Percentiles rank a stretch among this genome's conserved stretches.
phyloP scores from a whole-genome alignment of 2,329 filamentous ascomycete species.

The Sporothrix schenckii region DNA sequence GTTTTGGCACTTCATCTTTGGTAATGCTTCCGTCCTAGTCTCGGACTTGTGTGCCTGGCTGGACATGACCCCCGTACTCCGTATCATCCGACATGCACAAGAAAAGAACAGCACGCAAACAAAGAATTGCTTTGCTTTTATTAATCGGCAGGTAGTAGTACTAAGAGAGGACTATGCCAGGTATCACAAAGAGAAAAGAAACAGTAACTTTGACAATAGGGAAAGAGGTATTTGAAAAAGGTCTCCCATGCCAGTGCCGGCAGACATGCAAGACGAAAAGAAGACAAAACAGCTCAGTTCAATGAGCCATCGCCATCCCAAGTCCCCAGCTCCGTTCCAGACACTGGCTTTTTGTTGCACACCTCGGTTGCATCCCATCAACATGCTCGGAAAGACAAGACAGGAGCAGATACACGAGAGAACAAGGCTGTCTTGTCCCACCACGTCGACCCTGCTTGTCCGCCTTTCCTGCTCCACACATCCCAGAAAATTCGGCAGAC shows the following conservation, averaged over 20 bases:
- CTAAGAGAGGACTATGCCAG: slow-evolving; percentile 18
- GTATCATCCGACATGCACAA: no score
- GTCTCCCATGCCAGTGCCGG: slow-evolving; percentile 1
- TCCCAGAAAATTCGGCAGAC: neutral
- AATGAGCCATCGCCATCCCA: no score
- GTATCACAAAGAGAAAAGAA: slow-evolving; percentile 18
- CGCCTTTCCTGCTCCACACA: neutral
- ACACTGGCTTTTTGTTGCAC: neutral
- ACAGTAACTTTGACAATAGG: neutral
- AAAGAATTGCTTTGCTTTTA: slow-evolving; percentile 23
- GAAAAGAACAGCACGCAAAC: neutral
- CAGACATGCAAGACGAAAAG: no score
- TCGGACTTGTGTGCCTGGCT: neutral
- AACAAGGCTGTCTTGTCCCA: neutral
- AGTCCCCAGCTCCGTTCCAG: no score
- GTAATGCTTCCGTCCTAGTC: neutral
- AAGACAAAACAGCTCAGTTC: no score
- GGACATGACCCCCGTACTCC: no score
- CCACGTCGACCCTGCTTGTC: neutral
- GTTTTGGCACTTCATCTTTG: neutral
- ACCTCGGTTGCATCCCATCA: neutral
- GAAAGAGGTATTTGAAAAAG: slow-evolving; percentile 26
- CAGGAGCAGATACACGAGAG: neutral
- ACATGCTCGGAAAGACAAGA: neutral
- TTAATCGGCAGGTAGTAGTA: slow-evolving; percentile 15